Evolutionary conservation across 2,329 filamentous ascomycete species (phyloP).

Genomic region (Aureobasidium sp.): DNA sequence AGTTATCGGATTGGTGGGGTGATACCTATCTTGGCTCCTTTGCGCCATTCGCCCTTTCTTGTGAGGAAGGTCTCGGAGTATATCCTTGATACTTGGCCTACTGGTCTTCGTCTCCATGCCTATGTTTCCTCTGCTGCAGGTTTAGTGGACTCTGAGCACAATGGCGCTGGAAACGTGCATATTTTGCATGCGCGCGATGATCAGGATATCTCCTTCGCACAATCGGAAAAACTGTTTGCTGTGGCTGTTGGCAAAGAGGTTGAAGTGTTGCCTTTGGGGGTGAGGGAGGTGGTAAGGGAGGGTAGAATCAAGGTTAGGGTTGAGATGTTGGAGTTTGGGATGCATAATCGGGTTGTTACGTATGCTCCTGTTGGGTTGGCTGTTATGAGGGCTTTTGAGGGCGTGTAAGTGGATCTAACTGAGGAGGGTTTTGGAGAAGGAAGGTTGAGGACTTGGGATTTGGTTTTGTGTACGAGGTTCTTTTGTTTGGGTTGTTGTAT

Average conservation of each 20-base stretch:
- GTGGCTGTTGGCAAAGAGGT: constrained; percentile 45
- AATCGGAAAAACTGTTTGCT: constrained; percentile 59
- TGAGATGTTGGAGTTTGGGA: constrained; percentile 39
- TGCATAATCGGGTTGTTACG: constrained; percentile 62
- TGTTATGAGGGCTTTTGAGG: constrained; percentile 58
- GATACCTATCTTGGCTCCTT: constrained; percentile 70
- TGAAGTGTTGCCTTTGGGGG: constrained; percentile 24
- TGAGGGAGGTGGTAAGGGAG: constrained; percentile 24
- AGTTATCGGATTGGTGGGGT: constrained; percentile 73
- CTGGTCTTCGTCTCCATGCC: constrained; percentile 57
- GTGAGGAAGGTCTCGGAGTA: constrained; percentile 53
- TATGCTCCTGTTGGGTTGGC: constrained; percentile 59
- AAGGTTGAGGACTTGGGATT: too few relatives aligned
- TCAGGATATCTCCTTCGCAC: constrained; percentile 68
- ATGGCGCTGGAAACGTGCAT: constrained; percentile 44
- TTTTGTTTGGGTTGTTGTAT: neutral
- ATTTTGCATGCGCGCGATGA: constrained; percentile 79
- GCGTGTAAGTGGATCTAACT: too few relatives aligned
- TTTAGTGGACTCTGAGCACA: constrained; percentile 34
- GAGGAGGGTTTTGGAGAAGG: too few relatives aligned
- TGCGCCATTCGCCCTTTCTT: constrained; percentile 60
- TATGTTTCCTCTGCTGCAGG: constrained; percentile 49
- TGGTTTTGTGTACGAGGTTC: neutral
- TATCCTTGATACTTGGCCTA: constrained; percentile 78
- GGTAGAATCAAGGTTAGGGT: constrained; percentile 31